Evolutionary conservation across 345 rosid genomes (phyloP), one percentile per base, ranked within the genome.

Genomic region (Luvunga scandens): DNA sequence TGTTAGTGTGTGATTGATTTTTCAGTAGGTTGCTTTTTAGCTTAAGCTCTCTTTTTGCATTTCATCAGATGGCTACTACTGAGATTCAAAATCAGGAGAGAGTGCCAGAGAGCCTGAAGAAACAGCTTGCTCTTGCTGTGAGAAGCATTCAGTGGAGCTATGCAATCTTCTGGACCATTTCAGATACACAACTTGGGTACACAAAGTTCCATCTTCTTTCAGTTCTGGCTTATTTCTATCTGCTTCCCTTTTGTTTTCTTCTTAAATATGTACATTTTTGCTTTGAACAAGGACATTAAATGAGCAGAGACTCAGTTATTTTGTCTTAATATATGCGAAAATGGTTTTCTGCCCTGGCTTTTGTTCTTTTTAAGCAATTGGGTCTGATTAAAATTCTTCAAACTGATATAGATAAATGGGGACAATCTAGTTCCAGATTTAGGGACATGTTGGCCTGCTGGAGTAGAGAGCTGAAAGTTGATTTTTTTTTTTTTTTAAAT

Each of bases 111-210:
- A 88, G 84, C 78, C 83, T 93, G 84, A 93, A 87, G 94, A 84
- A 87, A 84, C 92, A 86, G 74, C 94, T 95, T 64, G 94, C 97
- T 75, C 86, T 91, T 83, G 93, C 98, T 70, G 94, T 93, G 71
- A 88, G 92, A 74, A 93, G 83, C 80, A 89, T 90, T 73, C 97
- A 91, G 57, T 95, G 98, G 98, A 91, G 97, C 85, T 95, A 92
- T 78, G 97, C 91, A 82, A 91, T 95, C 72, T 95, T 93, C 82
- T 97, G 99, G 99, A 90, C 98, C 77, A 79, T 83, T 80, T 91
- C 99, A 68, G 73, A 91, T 66, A 78, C 82, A 75, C 93, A 93
- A 66, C 94, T 89, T 75, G 97, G 98, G 99, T 97, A 90, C 72
- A 12, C 9, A 55, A 59, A 42, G n/a, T 45, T 45, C 50, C 50